A percentile compares a stretch with the other conserved stretches of the same genome.
Conservation (phyloP, 345 rosid genomes). For the Camelina laxa region DNA sequence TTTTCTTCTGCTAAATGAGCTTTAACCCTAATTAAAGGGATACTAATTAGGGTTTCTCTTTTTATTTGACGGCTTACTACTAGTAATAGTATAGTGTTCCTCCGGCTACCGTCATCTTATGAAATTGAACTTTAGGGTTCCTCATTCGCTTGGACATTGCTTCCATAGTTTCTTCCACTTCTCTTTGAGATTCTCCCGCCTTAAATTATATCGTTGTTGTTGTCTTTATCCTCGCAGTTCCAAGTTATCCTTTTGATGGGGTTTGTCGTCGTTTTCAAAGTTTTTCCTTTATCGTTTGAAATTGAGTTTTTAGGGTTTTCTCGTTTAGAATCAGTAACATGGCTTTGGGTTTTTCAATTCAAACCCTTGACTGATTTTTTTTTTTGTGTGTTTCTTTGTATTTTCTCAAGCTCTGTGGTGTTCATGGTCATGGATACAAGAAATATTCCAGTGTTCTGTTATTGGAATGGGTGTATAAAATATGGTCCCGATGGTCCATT, state of each 20-base stretch:
- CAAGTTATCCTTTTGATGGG: neutral
- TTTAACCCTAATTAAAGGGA: too few relatives aligned
- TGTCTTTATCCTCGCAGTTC: neutral
- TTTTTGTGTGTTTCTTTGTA: neutral
- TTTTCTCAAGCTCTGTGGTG: neutral
- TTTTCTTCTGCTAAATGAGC: neutral
- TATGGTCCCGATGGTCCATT: conserved; percentile 32
- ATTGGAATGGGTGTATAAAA: conserved; percentile 21
- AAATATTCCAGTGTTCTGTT: conserved; percentile 18
- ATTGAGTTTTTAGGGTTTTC: neutral
- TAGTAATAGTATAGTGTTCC: neutral
- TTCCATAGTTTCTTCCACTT: too few relatives aligned
- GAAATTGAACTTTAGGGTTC: neutral
- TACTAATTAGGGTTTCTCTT: neutral
- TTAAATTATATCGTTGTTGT: neutral
- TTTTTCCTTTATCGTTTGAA: neutral
- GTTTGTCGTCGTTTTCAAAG: neutral
- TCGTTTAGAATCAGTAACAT: neutral
- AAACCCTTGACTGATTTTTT: neutral
- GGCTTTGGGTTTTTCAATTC: neutral
- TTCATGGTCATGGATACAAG: neutral
- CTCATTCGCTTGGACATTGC: neutral
- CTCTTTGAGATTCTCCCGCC: neutral
- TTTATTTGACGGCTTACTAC: too few relatives aligned
- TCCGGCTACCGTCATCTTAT: neutral